phyloP scores from a whole-genome alignment of 371 early-diverging fungal species.

The Mucor irregularis region DNA sequence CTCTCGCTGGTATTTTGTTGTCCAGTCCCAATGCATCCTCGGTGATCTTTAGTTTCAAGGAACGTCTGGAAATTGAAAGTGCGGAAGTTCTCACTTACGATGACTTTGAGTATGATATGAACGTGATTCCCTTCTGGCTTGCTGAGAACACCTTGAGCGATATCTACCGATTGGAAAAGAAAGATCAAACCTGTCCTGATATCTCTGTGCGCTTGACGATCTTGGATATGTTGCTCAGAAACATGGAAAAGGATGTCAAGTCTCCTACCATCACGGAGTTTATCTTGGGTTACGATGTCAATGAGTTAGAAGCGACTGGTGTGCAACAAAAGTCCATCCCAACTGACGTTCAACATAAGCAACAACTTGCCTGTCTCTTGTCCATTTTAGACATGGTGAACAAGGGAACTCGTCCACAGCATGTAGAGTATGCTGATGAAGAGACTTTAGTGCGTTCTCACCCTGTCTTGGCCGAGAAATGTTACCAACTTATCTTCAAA shows the following conservation, averaged over 20 bases:
- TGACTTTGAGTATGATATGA: constrained; percentile 35
- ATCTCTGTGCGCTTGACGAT: constrained; percentile 67
- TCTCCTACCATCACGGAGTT: constrained; percentile 83
- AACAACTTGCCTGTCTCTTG: constrained; percentile 58
- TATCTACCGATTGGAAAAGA: constrained; percentile 9
- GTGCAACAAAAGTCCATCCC: constrained; percentile 11
- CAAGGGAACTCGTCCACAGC: not conserved
- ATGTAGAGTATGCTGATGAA: constrained; percentile 20
- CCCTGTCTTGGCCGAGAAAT: constrained; percentile 83
- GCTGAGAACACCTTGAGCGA: constrained; percentile 20
- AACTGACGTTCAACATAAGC: constrained; percentile 15
- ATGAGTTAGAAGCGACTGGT: constrained; percentile 21
- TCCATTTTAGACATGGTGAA: constrained; percentile 63
- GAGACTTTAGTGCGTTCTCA: constrained; percentile 34
- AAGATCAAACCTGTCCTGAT: constrained; percentile 9
- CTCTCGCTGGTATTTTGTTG: constrained; percentile 71
- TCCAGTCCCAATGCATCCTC: constrained; percentile 56
- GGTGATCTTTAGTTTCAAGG: constrained; percentile 74
- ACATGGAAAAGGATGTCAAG: constrained; percentile 34
- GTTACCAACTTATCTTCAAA: constrained; percentile 77
- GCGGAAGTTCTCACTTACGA: constrained; percentile 37
- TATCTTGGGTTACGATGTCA: constrained; percentile 75
- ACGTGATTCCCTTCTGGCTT: constrained; percentile 39
- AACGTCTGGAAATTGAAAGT: constrained; percentile 64
- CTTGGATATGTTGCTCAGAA: constrained; percentile 68